phyloP scores from a whole-genome alignment of 1,284 basidiomycete genomes.

The Golubevia sp. region DNA sequence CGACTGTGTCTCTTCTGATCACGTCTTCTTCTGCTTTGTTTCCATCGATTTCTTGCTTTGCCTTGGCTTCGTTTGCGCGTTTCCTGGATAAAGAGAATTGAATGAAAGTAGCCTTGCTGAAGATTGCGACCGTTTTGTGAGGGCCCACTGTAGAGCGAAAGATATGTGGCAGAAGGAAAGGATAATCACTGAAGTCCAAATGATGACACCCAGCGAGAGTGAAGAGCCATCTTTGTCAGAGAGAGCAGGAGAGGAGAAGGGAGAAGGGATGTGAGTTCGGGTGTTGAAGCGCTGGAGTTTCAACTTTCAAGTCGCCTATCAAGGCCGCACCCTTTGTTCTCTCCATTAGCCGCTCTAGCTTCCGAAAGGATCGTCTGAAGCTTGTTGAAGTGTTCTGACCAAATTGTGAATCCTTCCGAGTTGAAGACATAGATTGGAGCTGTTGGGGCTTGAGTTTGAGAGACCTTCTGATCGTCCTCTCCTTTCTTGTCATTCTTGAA shows the following conservation, averaged over 20 bases:
- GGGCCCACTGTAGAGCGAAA: slow-evolving; percentile 42
- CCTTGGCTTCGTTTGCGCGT: slow-evolving; percentile 10
- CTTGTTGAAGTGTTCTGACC: slow-evolving; percentile 34
- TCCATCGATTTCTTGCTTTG: background rate
- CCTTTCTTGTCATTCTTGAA: slow-evolving; percentile 9
- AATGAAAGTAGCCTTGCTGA: slow-evolving; percentile 20
- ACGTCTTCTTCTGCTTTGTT: slow-evolving; percentile 11
- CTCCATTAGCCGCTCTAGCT: slow-evolving; percentile 14
- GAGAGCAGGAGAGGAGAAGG: no score
- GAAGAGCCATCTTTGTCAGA: slow-evolving; percentile 37
- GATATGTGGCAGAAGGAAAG: slow-evolving; percentile 35
- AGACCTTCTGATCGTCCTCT: background rate
- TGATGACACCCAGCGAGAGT: slow-evolving; percentile 44
- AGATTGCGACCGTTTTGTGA: slow-evolving; percentile 27
- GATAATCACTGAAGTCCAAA: slow-evolving; percentile 42
- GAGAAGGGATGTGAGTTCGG: no score
- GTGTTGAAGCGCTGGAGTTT: no score
- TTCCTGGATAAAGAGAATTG: slow-evolving; percentile 34
- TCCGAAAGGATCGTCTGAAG: slow-evolving; percentile 27
- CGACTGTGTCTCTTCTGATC: slow-evolving; percentile 6
- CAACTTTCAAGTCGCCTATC: no score
- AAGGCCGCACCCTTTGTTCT: slow-evolving; percentile 14
- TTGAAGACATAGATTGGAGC: slow-evolving; percentile 43
- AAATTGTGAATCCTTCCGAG: slow-evolving; percentile 36
- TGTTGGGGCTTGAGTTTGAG: slow-evolving; percentile 2